These are phyloP conservation scores for Quercus agrifolia DNA, from an alignment of 306 rosid species.

Conservation along the genomic window DNA sequence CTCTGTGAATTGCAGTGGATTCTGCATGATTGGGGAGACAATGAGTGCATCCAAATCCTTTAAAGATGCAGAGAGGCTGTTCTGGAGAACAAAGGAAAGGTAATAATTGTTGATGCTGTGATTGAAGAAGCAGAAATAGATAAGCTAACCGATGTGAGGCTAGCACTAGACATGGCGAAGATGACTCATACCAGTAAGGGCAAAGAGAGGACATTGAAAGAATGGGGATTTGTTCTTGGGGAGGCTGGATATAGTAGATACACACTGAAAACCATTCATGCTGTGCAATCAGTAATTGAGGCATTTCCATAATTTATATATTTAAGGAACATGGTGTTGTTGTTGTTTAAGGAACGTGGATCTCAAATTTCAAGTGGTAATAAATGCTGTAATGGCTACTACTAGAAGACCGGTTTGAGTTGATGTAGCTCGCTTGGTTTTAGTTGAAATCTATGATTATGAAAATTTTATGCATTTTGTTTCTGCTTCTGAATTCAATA, in stretches of 20 bases:
- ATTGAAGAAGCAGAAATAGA: conserved; percentile 28
- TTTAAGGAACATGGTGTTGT: no score
- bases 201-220: conserved; percentile 48
- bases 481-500: no score
- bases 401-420: no score
- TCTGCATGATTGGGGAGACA: conserved; percentile 58
- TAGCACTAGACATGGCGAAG: conserved; percentile 60
- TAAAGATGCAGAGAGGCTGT: conserved; percentile 48
- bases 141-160: conserved; percentile 30
- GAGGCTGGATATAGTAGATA: conserved; percentile 41
- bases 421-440: no score
- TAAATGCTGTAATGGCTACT: no score
- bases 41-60: conserved; percentile 50
- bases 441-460: no score
- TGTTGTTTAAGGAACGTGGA: no score
- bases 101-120: conserved; percentile 47
- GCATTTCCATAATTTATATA: conserved; percentile 32
- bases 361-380: no score
- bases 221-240: conserved; percentile 49
- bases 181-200: conserved; percentile 52
- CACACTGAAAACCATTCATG: conserved; percentile 29
- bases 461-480: no score
- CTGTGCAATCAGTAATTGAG: conserved; percentile 38
- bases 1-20: conserved; percentile 32
- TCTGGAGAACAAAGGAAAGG: conserved; percentile 45